Evolutionary conservation across 1,139 yeast genomes (phyloP), one percentile per base, ranked within the genome.

Genomic region (Pichia norvegensis): DNA sequence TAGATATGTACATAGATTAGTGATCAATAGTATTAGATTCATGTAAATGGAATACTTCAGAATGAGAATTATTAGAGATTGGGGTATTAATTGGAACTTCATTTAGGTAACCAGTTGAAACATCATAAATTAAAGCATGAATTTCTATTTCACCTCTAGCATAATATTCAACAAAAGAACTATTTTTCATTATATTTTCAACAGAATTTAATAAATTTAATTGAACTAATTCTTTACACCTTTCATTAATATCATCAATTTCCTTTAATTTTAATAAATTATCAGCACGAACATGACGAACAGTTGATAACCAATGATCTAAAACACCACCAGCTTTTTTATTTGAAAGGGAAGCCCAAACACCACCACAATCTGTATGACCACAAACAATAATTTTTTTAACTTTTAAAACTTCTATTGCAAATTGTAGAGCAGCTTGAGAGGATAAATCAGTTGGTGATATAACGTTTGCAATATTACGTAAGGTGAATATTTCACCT

Each of bases 311-410:
- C 95, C 95, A 85, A 52, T 78, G 76, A 64, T 84, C 92, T 50
- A 85, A 70, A 21, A 80, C 81, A 27, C 92, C 90, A 31, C 86
- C 85, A 41, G 85, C 73, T 52, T 77, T 76, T 56, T 81, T 79
- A 50, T 79, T 74, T 6, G 83, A 74, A 48, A 92, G 67, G 17
- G 95, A 82, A 22, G 96, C 92, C 81, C 90, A 83, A 48, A 88
- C 79, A 29, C 97, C 98, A 43, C 97, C 97, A 70, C 98, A 92
- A 66, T 88, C 95, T 33, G 95, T 85, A 68, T 92, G 98, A n/a
- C 98, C 98, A 66, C 97, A 88, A 10, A 92, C 86, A 48, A 92
- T 75, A 49, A 92, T 80, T 60, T 85, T 87, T 55, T 74, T 75
- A 33, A 94, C 95, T 61, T 85, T 83, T 53, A 92, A 72, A 19